Conservation (phyloP, 805 yeast species). For the Peterozyma toletana region DNA sequence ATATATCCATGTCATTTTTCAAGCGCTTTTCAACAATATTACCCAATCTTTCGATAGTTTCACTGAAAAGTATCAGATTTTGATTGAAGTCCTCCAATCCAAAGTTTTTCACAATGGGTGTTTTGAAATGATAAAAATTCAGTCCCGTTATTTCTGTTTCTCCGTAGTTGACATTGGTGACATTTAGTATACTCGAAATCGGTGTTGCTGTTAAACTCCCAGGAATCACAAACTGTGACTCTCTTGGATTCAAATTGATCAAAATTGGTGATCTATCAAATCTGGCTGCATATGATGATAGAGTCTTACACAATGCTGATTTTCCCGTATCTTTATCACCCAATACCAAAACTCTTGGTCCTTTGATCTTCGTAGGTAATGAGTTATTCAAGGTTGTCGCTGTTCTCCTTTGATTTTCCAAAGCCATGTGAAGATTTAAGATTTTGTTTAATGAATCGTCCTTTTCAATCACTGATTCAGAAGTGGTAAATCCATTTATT, state of each 20-base stretch:
- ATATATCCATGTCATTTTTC: slow-evolving; percentile 37
- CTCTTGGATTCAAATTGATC: slow-evolving; percentile 73
- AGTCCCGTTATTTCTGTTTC: slow-evolving; percentile 73
- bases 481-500: slow-evolving; percentile 36
- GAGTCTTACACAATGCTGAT: slow-evolving; percentile 60
- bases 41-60: slow-evolving; percentile 34
- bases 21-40: slow-evolving; percentile 33
- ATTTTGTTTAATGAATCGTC: slow-evolving; percentile 62
- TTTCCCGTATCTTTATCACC: slow-evolving; percentile 79
- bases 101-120: slow-evolving; percentile 76
- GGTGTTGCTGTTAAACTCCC: slow-evolving; percentile 84
- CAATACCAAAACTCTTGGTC: slow-evolving; percentile 58
- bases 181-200: slow-evolving; percentile 71
- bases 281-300: slow-evolving; percentile 72
- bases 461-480: slow-evolving; percentile 57
- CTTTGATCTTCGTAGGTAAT: slow-evolving; percentile 5
- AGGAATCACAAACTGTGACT: slow-evolving; percentile 49
- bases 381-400: slow-evolving; percentile 16
- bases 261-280: slow-evolving; percentile 59
- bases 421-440: slow-evolving; percentile 65
- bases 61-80: slow-evolving; percentile 50
- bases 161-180: slow-evolving; percentile 67
- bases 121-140: slow-evolving; percentile 74
- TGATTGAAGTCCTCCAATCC: slow-evolving; percentile 59
- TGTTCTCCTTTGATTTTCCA: slow-evolving; percentile 46